phyloP scores from a whole-genome alignment of 352 stramenopile genomes.

The Pythium coloratum region DNA sequence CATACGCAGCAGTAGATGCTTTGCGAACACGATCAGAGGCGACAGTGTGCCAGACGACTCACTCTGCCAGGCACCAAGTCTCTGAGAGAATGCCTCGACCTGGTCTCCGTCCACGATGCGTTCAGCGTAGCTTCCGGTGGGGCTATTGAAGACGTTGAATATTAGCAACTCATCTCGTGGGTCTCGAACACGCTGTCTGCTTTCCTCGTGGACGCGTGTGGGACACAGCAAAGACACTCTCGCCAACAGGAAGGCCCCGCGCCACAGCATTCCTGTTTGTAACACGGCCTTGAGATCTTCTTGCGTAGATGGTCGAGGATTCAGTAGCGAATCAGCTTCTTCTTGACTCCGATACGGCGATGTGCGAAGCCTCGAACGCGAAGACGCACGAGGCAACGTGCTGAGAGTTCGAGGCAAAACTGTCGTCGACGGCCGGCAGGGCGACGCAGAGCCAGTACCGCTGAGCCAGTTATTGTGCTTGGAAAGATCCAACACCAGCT shows the following conservation, averaged over 20 bases:
- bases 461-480: constrained; percentile 17
- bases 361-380: neutral
- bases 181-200: constrained; percentile 7
- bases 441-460: constrained; percentile 20
- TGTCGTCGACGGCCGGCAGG: constrained; percentile 12
- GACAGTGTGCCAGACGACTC: neutral
- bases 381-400: constrained; percentile 2
- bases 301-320: constrained; percentile 9
- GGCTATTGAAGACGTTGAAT: constrained; percentile 46
- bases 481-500: constrained; percentile 5
- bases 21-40: constrained; percentile 34
- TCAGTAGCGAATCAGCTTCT: neutral
- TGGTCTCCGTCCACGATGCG: constrained; percentile 18
- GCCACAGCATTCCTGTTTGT: constrained; percentile 59
- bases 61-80: constrained; percentile 17
- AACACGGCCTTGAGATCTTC: constrained; percentile 33
- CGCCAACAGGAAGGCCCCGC: constrained; percentile 46
- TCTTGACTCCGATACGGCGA: neutral
- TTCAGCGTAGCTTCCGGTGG: constrained; percentile 31
- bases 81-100: constrained; percentile 31
- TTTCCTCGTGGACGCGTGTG: constrained; percentile 17
- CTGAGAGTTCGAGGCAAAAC: constrained; percentile 1
- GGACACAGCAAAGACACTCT: constrained; percentile 33
- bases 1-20: constrained; percentile 37
- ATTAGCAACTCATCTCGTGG: constrained; percentile 28